Conservation (phyloP, 352 stramenopile species). For the Phytopythium oedochilum region DNA sequence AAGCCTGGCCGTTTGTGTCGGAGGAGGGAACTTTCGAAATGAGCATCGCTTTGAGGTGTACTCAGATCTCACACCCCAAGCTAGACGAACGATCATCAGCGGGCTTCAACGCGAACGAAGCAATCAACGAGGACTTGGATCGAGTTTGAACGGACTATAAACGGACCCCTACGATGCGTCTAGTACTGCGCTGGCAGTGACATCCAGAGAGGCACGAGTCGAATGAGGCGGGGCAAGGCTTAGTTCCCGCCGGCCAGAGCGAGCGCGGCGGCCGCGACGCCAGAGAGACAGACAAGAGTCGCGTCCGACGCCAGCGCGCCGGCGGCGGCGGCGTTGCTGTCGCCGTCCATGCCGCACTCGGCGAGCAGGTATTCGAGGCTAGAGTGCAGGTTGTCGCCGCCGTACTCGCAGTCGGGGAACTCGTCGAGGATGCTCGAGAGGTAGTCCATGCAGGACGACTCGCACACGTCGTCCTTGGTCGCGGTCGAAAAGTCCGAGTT, state of each 20-base stretch:
- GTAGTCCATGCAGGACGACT: constrained; percentile 3
- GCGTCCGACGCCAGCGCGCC: background rate
- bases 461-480: constrained; percentile 4
- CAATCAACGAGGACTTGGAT: no score
- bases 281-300: background rate
- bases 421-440: constrained; percentile 1
- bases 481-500: background rate
- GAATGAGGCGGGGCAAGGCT: no score
- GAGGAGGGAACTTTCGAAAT: background rate
- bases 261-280: background rate
- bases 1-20: background rate
- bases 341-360: background rate
- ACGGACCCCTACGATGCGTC: no score
- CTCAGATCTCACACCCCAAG: no score
- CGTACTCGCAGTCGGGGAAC: constrained; percentile 7
- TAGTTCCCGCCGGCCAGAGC: background rate
- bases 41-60: no score
- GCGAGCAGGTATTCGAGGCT: background rate
- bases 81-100: no score
- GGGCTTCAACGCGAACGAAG: no score
- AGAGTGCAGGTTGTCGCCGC: background rate
- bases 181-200: no score
- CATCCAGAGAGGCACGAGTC: no score
- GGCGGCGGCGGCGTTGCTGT: background rate
- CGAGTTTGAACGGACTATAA: no score